Evolutionary conservation across 495 filamentous ascomycete species (phyloP).

Genomic region (Penicillium fimorum): DNA sequence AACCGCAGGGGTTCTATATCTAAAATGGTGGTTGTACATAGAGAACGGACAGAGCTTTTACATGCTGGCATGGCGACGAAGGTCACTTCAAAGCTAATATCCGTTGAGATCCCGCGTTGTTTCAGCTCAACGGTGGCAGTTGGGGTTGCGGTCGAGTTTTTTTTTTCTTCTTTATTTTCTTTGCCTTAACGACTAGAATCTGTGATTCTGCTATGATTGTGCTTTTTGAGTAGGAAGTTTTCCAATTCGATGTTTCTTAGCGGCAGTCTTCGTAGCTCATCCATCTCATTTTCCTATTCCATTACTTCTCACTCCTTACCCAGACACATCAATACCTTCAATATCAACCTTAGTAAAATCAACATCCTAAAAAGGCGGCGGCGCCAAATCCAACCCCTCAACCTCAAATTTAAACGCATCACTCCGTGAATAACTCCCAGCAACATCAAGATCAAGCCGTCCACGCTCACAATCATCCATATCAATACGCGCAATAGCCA

Average conservation of each 20-base stretch:
- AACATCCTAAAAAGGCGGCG: slow-evolving; percentile 43
- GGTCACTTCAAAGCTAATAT: slow-evolving; percentile 5
- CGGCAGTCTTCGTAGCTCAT: slow-evolving; percentile 1
- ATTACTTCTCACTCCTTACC: background rate
- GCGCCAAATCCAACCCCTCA: slow-evolving; percentile 69
- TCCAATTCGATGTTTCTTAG: background rate
- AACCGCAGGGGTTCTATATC: background rate
- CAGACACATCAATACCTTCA: background rate
- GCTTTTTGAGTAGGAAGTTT: background rate
- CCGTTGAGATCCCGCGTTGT: slow-evolving; percentile 13
- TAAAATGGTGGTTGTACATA: slow-evolving; percentile 16
- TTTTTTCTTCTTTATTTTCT: background rate
- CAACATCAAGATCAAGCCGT: slow-evolving; percentile 65
- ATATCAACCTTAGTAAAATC: background rate
- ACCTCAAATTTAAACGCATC: slow-evolving; percentile 80
- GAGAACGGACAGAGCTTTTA: slow-evolving; percentile 8
- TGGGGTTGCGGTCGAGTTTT: background rate
- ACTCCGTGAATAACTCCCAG: slow-evolving; percentile 76
- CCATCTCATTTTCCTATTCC: background rate
- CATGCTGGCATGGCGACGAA: slow-evolving; percentile 19
- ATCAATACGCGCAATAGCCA: slow-evolving; percentile 53
- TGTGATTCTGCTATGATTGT: slow-evolving; percentile 5
- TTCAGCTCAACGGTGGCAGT: background rate
- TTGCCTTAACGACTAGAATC: slow-evolving; percentile 7
- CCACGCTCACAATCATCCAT: slow-evolving; percentile 65